Conservation (phyloP, 352 stramenopile genomes). For the Phytophthora pisi region DNA sequence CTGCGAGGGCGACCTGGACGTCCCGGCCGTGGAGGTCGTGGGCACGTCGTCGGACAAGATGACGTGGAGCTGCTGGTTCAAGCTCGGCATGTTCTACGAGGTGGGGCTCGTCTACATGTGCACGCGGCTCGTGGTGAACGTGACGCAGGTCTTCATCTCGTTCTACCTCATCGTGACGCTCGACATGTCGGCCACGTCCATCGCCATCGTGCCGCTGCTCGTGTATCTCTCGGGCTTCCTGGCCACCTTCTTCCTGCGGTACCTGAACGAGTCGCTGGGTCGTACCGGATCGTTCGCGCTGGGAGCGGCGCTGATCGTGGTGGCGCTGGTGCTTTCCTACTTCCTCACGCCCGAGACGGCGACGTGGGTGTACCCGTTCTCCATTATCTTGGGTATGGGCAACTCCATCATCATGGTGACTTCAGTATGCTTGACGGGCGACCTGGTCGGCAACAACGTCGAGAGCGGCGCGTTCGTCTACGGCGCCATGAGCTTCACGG, state of each 20-base stretch:
- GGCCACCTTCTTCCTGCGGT: conserved; percentile 77
- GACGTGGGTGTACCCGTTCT: conserved; percentile 77
- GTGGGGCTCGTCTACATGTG: conserved; percentile 90
- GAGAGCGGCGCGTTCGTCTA: conserved; percentile 89
- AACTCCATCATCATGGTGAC: conserved; percentile 91
- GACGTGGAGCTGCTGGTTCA: conserved; percentile 83
- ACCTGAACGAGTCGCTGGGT: conserved; percentile 75
- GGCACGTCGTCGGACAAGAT: conserved; percentile 44
- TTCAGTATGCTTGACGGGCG: conserved; percentile 81
- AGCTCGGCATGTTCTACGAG: conserved; percentile 84
- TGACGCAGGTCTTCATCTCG: conserved; percentile 88
- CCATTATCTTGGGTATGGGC: conserved; percentile 76
- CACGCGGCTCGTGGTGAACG: conserved; percentile 83
- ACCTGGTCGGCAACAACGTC: conserved; percentile 81
- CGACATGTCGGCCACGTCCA: conserved; percentile 83
- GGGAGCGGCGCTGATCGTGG: conserved; percentile 56
- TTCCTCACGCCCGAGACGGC: conserved; percentile 62
- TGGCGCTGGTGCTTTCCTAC: conserved; percentile 61
- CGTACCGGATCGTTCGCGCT: conserved; percentile 73
- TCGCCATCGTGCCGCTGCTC: conserved; percentile 83
- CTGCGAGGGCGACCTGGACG: conserved; percentile 58
- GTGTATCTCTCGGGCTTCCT: conserved; percentile 87
- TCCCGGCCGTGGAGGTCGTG: conserved; percentile 36
- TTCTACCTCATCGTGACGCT: conserved; percentile 89
- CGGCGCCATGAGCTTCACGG: conserved; percentile 87